A percentile compares a stretch with the other conserved stretches of the same genome.
Evolutionary conservation across 202 grass and related monocot species (phyloP).

Genomic region (Dendrocalamus latiflorus): DNA sequence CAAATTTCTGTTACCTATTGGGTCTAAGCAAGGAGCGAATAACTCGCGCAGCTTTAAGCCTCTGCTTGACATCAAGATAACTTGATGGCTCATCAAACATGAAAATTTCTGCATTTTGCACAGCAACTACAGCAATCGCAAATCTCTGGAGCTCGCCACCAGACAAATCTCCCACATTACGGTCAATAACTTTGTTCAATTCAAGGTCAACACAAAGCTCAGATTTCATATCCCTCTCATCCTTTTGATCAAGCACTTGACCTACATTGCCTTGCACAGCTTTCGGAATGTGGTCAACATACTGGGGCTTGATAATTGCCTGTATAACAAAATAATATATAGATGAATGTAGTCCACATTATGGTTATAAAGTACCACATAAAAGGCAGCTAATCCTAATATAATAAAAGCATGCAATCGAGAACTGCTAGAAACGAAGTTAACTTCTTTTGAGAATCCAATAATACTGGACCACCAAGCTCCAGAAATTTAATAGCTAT

Average conservation of each 20-base stretch:
- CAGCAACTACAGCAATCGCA: constrained; percentile 90
- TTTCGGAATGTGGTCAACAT: too few species aligned
- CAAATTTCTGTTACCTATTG: constrained; percentile 43
- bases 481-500: too few species aligned
- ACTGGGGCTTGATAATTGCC: too few species aligned
- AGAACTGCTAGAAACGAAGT: too few species aligned
- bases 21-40: constrained; percentile 46
- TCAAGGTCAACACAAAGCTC: constrained; percentile 82
- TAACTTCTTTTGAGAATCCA: too few species aligned
- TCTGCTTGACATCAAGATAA: constrained; percentile 63
- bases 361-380: too few species aligned
- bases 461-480: too few species aligned
- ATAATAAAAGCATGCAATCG: too few species aligned
- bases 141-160: constrained; percentile 85
- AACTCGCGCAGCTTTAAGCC: constrained; percentile 60
- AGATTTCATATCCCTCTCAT: constrained; percentile 75
- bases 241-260: constrained; percentile 91
- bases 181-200: constrained; percentile 89
- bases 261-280: constrained; percentile 96
- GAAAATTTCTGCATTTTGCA: constrained; percentile 90
- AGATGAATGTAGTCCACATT: too few species aligned
- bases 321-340: too few species aligned
- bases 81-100: constrained; percentile 65
- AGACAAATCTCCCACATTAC: constrained; percentile 89
- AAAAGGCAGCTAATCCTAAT: too few species aligned